Base-by-base conservation (phyloP, 805 yeast species). In the Blastobotrys robertii region DNA sequence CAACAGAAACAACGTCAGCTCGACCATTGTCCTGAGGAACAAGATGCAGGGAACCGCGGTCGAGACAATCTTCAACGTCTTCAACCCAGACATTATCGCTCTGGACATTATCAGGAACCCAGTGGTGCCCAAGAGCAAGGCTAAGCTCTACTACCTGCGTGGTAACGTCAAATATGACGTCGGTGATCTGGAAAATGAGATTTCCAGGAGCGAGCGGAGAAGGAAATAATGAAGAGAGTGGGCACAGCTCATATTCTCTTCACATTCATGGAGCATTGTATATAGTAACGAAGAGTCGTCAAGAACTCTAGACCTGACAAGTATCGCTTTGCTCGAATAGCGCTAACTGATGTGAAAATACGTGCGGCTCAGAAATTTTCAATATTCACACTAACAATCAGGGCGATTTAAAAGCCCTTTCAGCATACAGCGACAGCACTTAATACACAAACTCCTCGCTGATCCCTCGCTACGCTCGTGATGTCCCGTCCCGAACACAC, bases 401-500 rank as follows among this genome's bases (percentile, higher is more conserved):
- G n/a, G n/a, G n/a, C n/a, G n/a, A n/a, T n/a, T n/a, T n/a, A n/a
- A n/a, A n/a, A n/a, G n/a, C n/a, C n/a, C n/a, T n/a, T n/a, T n/a
- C n/a, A n/a, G n/a, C n/a, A n/a, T n/a, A n/a, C n/a, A n/a, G n/a
- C n/a, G n/a, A n/a, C n/a, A n/a, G n/a, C n/a, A n/a, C n/a, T n/a
- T n/a, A n/a, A n/a, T n/a, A n/a, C n/a, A n/a, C n/a, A n/a, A n/a
- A n/a, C n/a, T n/a, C n/a, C 25, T 19, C 25, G 6, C 25, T 4
- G 6, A 19, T 19, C 25, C 4, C 25, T 19, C 25, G 25, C 25
- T 19, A 19, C 25, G 25, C 25, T 19, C 25, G 25, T 19, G 25
- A 88, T 88, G 97, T 84, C 95, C 2, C 79, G 97, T 68, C 97
- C 97, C 52, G 97, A 88, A 66, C 85, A 85, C 55, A 69, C 87